A percentile compares a stretch with the other conserved stretches of the same genome.
Conservation (phyloP, 1,284 basidiomycete species). For the Taiwanofungus camphoratus region DNA sequence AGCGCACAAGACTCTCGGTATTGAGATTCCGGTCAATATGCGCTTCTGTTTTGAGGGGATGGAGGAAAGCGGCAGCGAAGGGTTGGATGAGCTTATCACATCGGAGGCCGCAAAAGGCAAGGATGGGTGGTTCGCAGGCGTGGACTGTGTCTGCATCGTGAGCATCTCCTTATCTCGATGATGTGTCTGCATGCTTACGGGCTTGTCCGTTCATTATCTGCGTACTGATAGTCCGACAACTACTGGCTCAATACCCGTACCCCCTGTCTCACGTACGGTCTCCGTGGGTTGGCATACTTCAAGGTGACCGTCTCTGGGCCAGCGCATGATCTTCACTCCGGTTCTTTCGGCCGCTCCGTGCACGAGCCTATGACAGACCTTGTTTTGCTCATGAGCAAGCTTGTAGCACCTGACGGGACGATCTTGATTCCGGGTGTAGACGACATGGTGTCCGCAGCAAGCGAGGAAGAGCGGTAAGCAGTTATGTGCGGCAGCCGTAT, state of each 20-base stretch:
- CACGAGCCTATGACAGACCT: conserved; percentile 90
- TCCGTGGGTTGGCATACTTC: conserved; percentile 90
- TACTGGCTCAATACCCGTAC: conserved; percentile 82
- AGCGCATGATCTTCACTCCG: conserved; percentile 88
- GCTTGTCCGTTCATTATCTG: neutral
- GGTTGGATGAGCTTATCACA: conserved; percentile 86
- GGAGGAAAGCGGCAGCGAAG: conserved; percentile 96
- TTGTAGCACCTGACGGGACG: conserved; percentile 78
- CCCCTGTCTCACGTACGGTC: conserved; percentile 71
- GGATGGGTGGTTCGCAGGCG: conserved; percentile 79
- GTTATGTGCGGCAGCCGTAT: neutral
- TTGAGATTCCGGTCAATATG: conserved; percentile 90
- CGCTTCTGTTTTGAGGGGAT: conserved; percentile 97
- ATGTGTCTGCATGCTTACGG: neutral
- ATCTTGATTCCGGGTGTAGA: conserved; percentile 92
- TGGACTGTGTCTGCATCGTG: conserved; percentile 95
- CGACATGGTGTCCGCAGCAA: conserved; percentile 78
- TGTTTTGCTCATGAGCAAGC: conserved; percentile 75
- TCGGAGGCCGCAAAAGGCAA: conserved; percentile 68
- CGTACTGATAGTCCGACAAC: conserved; percentile 68
- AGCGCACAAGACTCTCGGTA: conserved; percentile 71
- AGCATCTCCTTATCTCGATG: conserved; percentile 24
- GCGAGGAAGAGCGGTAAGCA: conserved; percentile 69
- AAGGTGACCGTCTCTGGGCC: conserved; percentile 83
- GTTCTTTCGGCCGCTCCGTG: conserved; percentile 82